Conservation (phyloP, 2,329 filamentous ascomycete genomes). For the Venturiaceae sp. region DNA sequence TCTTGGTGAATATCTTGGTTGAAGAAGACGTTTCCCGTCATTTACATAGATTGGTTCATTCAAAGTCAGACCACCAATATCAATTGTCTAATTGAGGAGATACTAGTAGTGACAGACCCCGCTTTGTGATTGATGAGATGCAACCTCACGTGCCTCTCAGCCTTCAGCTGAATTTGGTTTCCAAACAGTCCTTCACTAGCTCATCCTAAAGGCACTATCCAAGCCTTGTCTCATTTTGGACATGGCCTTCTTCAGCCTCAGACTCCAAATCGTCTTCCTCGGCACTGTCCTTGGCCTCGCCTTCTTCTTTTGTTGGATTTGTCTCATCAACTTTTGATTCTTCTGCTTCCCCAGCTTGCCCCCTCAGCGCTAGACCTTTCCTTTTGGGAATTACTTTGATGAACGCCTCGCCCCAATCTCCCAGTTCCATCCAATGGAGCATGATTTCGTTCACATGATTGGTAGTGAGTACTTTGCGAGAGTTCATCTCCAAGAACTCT, state of each 20-base stretch:
- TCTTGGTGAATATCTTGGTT: background rate
- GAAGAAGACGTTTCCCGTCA: background rate
- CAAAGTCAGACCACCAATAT: background rate
- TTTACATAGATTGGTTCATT: background rate
- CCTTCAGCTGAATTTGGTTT: background rate
- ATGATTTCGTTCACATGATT: slow-evolving; percentile 98
- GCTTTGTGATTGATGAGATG: background rate
- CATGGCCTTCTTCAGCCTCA: background rate
- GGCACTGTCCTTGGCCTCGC: background rate
- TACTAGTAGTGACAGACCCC: background rate
- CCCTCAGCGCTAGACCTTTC: slow-evolving; percentile 54
- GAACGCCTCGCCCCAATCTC: slow-evolving; percentile 89
- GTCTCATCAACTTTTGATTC: background rate
- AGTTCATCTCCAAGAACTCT: slow-evolving; percentile 88
- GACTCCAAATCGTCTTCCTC: background rate
- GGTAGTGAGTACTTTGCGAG: slow-evolving; percentile 75
- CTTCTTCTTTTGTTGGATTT: background rate
- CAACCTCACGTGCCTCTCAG: background rate
- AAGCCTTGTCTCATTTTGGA: background rate
- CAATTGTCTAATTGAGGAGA: background rate
- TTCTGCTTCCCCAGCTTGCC: background rate
- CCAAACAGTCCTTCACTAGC: background rate
- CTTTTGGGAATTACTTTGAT: slow-evolving; percentile 79
- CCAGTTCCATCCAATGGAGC: slow-evolving; percentile 80
- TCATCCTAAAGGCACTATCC: background rate